Conservation (phyloP, 371 early-diverging fungal species). For the Mortierella sp. region DNA sequence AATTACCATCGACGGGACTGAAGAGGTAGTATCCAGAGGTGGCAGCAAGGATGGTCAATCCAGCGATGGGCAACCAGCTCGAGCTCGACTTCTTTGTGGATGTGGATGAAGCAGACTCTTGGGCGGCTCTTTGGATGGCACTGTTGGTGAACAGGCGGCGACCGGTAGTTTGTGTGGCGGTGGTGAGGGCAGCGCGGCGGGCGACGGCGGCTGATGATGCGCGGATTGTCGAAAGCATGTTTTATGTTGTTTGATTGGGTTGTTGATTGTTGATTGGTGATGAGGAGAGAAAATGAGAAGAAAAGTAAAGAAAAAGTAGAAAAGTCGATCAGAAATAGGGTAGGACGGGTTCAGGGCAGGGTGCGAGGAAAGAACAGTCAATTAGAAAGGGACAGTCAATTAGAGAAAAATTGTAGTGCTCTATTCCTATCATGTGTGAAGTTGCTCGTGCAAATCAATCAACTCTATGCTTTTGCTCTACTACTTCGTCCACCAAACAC, state of each 20-base stretch:
- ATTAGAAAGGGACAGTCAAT: neutral
- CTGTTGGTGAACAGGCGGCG: constrained; percentile 43
- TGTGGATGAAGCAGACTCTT: constrained; percentile 16
- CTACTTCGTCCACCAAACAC: neutral
- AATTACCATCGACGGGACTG: constrained; percentile 53
- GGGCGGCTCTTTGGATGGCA: constrained; percentile 37
- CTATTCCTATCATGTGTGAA: neutral
- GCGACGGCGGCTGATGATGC: constrained; percentile 25
- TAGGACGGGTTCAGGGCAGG: neutral
- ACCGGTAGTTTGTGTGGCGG: constrained; percentile 17
- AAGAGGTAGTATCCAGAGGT: constrained; percentile 57
- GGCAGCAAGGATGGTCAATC: constrained; percentile 49
- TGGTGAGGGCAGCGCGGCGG: constrained; percentile 26
- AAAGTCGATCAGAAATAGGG: neutral
- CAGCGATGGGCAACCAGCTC: constrained; percentile 52
- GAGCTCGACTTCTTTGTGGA: constrained; percentile 29
- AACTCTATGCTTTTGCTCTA: neutral
- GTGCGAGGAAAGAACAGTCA: neutral
- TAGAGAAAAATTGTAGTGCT: neutral
- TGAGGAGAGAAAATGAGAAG: constrained; percentile 7
- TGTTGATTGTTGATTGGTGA: neutral
- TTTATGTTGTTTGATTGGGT: neutral
- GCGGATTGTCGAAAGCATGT: constrained; percentile 47
- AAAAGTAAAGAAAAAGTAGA: neutral
- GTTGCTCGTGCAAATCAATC: neutral